Percentiles rank a stretch among this genome's conserved stretches.
Conservation (phyloP, 1,284 basidiomycete species). For the Moesziomyces sp. region DNA sequence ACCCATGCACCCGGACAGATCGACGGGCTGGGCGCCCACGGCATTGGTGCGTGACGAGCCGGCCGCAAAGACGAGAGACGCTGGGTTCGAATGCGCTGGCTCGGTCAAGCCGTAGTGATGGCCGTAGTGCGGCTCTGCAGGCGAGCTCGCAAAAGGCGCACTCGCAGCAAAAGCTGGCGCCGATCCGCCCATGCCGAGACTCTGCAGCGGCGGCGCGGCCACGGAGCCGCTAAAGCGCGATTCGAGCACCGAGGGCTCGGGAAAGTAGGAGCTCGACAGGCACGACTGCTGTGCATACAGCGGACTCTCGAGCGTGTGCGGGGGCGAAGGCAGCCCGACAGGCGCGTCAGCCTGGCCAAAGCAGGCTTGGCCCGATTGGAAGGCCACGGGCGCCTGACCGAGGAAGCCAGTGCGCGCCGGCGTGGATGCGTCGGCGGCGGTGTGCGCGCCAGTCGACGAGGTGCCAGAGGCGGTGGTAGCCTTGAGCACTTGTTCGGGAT, state of each 20-base stretch:
- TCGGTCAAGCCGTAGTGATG: slow-evolving; percentile 11
- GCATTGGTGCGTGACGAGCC: not conserved
- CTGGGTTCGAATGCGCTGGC: not conserved
- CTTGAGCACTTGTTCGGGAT: slow-evolving; percentile 43
- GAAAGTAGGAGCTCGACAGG: slow-evolving; percentile 48
- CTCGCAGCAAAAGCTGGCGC: not conserved
- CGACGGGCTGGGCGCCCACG: slow-evolving; percentile 30
- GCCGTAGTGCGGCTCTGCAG: slow-evolving; percentile 13
- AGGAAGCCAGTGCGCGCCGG: slow-evolving; percentile 23
- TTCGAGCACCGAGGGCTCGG: slow-evolving; percentile 20
- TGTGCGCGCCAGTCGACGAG: slow-evolving; percentile 24
- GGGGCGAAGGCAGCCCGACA: slow-evolving; percentile 6
- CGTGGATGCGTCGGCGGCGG: slow-evolving; percentile 6
- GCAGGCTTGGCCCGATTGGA: slow-evolving; percentile 14
- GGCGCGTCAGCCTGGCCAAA: not conserved
- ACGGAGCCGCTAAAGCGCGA: slow-evolving; percentile 1
- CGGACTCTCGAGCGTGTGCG: slow-evolving; percentile 27
- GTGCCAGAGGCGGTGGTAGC: slow-evolving; percentile 5
- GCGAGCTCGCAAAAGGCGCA: not conserved
- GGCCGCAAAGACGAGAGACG: not conserved
- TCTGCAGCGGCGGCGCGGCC: not conserved
- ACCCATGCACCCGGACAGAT: slow-evolving; percentile 24
- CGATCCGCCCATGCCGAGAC: not conserved
- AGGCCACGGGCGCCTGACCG: slow-evolving; percentile 33
- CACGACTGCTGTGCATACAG: slow-evolving; percentile 48